A percentile compares a stretch with the other conserved stretches of the same genome.
phyloP scores from a whole-genome alignment of 345 rosid species.

The Arabis hirsuta region DNA sequence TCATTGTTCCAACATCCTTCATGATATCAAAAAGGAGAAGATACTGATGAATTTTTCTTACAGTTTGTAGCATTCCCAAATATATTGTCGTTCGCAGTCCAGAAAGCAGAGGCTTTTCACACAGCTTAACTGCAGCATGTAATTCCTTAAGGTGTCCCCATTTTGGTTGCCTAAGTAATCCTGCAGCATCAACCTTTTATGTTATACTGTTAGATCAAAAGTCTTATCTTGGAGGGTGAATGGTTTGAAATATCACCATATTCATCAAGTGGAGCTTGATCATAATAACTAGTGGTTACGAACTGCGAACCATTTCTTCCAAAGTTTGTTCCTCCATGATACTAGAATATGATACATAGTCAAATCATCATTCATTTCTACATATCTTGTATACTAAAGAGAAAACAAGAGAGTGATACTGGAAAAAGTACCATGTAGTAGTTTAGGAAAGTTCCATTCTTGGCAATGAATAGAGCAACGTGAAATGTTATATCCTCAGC shows the following conservation, averaged over 20 bases:
- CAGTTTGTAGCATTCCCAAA: conserved; percentile 63
- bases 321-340: conserved; percentile 90
- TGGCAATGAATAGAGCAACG: conserved; percentile 70
- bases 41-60: conserved; percentile 44
- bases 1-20: conserved; percentile 20
- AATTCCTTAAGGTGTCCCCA: conserved; percentile 83
- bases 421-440: conserved; percentile 77
- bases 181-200: conserved; percentile 42
- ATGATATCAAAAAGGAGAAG: conserved; percentile 14
- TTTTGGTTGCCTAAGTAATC: conserved; percentile 73
- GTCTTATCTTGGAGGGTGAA: background rate
- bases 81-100: conserved; percentile 45
- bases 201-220: conserved; percentile 22
- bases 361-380: conserved; percentile 3
- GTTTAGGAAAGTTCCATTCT: conserved; percentile 80
- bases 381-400: background rate
- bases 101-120: conserved; percentile 58
- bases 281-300: conserved; percentile 65
- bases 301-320: conserved; percentile 69
- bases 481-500: conserved; percentile 83
- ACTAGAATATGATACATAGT: conserved; percentile 47
- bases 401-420: background rate
- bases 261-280: conserved; percentile 86
- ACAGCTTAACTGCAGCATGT: conserved; percentile 65
- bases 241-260: conserved; percentile 56